Evolutionary conservation across 331 rosid species (phyloP).

Genomic region (Rosa hybrid): DNA sequence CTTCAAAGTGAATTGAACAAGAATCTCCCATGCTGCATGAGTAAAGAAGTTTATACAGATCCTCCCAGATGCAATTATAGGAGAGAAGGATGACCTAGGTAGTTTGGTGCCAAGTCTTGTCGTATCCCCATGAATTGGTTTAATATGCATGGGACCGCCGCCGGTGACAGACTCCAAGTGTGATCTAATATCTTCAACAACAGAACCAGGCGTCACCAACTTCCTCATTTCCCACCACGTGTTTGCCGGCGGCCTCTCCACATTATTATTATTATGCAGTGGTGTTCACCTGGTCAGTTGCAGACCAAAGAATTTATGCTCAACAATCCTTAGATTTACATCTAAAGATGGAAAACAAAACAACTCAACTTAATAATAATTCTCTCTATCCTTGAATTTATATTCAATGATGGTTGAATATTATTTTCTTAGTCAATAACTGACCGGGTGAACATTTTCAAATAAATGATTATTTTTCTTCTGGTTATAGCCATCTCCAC

Average conservation of each 20-base stretch:
- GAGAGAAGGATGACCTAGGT: neutral
- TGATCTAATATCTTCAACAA: neutral
- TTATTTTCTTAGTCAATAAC: too few species aligned
- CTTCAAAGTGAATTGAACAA: neutral
- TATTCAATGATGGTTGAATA: too few species aligned
- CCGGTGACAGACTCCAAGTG: neutral
- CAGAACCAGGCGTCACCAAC: neutral
- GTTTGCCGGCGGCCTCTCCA: neutral
- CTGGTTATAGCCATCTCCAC: neutral
- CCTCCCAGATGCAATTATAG: neutral
- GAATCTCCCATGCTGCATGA: neutral
- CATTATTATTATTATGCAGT: neutral
- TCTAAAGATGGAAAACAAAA: too few species aligned
- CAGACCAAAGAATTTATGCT: too few species aligned
- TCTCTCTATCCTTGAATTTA: too few species aligned
- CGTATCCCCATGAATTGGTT: neutral
- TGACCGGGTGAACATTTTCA: too few species aligned
- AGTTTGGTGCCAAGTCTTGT: neutral
- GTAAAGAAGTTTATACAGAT: neutral
- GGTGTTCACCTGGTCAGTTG: too few species aligned
- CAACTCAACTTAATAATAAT: too few species aligned
- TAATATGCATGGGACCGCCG: conserved; percentile 1
- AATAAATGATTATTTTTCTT: neutral
- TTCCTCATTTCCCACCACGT: neutral
- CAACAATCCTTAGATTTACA: too few species aligned